Evolutionary conservation across 371 early-diverging fungal genomes (phyloP).

Genomic region (Mucor plumbeus): DNA sequence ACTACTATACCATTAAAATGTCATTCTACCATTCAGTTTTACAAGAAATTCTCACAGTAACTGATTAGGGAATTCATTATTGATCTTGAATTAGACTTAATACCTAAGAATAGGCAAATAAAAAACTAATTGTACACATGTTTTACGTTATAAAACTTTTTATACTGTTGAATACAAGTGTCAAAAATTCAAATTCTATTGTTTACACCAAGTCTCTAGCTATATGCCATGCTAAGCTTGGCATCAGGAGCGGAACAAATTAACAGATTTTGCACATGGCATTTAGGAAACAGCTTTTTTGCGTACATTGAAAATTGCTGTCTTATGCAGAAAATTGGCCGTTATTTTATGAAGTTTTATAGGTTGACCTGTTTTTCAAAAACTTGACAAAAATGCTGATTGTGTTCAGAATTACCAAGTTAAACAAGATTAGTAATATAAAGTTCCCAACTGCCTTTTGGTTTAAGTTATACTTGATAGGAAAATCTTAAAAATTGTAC

Average conservation of each 20-base stretch:
- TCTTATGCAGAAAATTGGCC: background rate
- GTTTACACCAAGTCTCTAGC: background rate
- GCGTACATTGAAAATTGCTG: background rate
- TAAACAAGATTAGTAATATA: background rate
- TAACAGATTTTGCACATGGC: background rate
- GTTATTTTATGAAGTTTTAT: background rate
- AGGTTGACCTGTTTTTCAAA: conserved; percentile 1
- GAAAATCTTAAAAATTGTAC: background rate
- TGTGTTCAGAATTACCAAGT: background rate
- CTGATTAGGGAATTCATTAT: conserved; percentile 1
- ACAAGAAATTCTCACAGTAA: background rate
- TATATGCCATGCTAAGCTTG: background rate
- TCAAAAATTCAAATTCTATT: background rate
- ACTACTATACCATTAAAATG: background rate
- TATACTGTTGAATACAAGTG: background rate
- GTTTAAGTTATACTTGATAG: too few species aligned
- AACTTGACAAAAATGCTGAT: background rate
- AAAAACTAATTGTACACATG: background rate
- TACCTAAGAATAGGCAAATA: background rate
- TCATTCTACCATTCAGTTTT: background rate
- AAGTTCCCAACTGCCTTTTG: background rate
- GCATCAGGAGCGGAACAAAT: too few species aligned
- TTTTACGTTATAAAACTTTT: background rate
- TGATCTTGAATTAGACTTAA: background rate
- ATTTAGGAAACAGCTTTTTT: background rate